Conservation (phyloP, 305 asterid species). For the Fraxinus greggii region DNA sequence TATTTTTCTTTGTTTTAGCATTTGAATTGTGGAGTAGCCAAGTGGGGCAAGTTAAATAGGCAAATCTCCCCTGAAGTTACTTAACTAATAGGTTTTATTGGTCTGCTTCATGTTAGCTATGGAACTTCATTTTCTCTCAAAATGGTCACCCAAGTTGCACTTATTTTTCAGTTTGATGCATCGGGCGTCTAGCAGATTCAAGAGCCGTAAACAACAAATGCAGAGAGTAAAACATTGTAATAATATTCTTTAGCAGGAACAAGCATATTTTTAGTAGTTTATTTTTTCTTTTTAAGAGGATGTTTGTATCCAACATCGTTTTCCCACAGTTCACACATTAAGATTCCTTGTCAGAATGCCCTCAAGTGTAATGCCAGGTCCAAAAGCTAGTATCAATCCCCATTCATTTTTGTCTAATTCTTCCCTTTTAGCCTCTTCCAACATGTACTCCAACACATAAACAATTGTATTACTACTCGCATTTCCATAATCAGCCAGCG, state of each 20-base stretch:
- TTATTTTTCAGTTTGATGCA: neutral
- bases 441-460: slow-evolving; percentile 81
- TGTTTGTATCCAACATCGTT: neutral
- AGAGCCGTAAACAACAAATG: neutral
- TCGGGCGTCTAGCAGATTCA: neutral
- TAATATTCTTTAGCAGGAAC: neutral
- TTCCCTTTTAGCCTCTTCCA: slow-evolving; percentile 47
- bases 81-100: neutral
- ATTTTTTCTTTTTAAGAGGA: neutral
- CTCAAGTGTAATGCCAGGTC: slow-evolving; percentile 91
- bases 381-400: slow-evolving; percentile 90
- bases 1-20: neutral
- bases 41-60: neutral
- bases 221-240: neutral
- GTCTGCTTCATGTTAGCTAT: neutral
- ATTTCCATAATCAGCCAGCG: slow-evolving; percentile 83
- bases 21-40: neutral
- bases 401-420: slow-evolving; percentile 36
- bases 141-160: neutral
- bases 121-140: neutral
- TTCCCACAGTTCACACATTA: slow-evolving; percentile 26
- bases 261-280: neutral
- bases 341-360: slow-evolving; percentile 84
- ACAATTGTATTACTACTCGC: slow-evolving; percentile 92
- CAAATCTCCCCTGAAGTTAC: neutral